Conservation (phyloP, 148 eudicot species). For the Limonium bicolor region DNA sequence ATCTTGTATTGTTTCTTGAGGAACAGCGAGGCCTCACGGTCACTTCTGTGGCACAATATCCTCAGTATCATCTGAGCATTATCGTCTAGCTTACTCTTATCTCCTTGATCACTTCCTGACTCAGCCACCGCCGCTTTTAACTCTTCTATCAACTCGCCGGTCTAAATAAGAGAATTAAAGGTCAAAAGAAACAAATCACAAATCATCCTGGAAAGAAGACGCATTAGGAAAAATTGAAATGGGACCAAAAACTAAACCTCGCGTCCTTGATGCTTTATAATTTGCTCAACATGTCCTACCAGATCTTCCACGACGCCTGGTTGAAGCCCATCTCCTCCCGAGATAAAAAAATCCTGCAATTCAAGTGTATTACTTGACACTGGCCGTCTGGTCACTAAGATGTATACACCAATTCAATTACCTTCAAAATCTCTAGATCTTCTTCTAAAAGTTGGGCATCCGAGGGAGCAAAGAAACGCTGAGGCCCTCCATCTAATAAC, state of each 20-base stretch:
- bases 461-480: slow-evolving; percentile 51
- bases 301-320: slow-evolving; percentile 92
- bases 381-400: no score
- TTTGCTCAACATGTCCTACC: slow-evolving; percentile 57
- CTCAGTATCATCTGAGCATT: slow-evolving; percentile 62
- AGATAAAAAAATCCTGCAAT: slow-evolving; percentile 95
- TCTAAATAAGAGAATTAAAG: no score
- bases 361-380: not conserved
- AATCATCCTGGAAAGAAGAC: no score
- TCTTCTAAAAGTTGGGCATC: slow-evolving; percentile 85
- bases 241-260: no score
- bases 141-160: no score
- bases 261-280: slow-evolving; percentile 55
- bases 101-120: slow-evolving; percentile 55
- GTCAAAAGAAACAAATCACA: no score
- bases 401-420: no score
- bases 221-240: no score
- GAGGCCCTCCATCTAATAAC: slow-evolving; percentile 83
- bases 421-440: slow-evolving; percentile 86
- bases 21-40: slow-evolving; percentile 84
- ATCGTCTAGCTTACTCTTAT: slow-evolving; percentile 56
- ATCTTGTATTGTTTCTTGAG: slow-evolving; percentile 90
- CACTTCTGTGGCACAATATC: slow-evolving; percentile 75
- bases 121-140: no score
- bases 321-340: slow-evolving; percentile 97